A percentile compares a stretch with the other conserved stretches of the same genome.
Evolutionary conservation across 2,329 filamentous ascomycete species (phyloP).

Genomic region (Ophidiomyces ophidiicola): DNA sequence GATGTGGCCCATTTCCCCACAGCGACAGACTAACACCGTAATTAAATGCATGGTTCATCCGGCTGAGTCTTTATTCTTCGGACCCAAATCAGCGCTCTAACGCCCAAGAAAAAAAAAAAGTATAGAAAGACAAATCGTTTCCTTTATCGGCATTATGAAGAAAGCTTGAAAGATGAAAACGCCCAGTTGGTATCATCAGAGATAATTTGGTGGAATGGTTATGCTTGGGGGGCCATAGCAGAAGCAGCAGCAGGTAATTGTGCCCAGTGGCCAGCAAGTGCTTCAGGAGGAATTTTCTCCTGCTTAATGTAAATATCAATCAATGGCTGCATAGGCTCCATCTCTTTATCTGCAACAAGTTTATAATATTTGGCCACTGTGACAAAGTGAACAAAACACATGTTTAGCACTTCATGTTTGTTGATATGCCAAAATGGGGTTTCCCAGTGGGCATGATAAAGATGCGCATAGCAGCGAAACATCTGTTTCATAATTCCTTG

Average conservation of each 20-base stretch:
- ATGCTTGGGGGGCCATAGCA: conserved; percentile 3
- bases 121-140: conserved; percentile 8
- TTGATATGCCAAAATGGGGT: conserved; percentile 76
- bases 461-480: conserved; percentile 94
- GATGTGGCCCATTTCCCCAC: conserved; percentile 7
- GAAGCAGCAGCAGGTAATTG: conserved; percentile 20
- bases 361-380: conserved; percentile 68
- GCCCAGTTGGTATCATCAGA: conserved; percentile 3
- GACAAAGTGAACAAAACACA: conserved; percentile 76
- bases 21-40: conserved; percentile 9
- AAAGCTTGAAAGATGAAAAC: conserved; percentile 8
- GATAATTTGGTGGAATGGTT: not conserved
- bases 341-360: conserved; percentile 75
- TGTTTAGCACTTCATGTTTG: conserved; percentile 60
- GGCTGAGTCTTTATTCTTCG: conserved; percentile 4
- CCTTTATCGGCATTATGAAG: conserved; percentile 7
- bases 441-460: conserved; percentile 92
- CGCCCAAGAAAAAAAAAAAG: conserved; percentile 7
- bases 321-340: conserved; percentile 90
- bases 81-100: conserved; percentile 7
- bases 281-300: conserved; percentile 68
- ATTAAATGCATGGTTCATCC: conserved; percentile 11
- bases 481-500: conserved; percentile 94
- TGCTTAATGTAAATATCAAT: conserved; percentile 86
- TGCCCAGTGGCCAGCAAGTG: conserved; percentile 34